Base-by-base conservation (phyloP, 768 basidiomycete genomes). In the Russula griseocarnosa region DNA sequence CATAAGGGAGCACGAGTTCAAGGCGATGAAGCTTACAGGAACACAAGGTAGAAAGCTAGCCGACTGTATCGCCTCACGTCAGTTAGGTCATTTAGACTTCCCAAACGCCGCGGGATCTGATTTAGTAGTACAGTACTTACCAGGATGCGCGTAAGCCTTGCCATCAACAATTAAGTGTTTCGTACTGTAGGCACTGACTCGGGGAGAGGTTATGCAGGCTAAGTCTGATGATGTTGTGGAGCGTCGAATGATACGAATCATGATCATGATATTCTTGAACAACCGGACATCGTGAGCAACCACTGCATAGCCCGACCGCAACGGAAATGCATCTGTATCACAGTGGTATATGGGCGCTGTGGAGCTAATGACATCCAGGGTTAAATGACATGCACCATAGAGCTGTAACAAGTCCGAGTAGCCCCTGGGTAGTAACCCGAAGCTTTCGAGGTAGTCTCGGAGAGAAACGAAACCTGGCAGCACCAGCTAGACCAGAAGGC, bases 181-280 rank as follows among this genome's bases (percentile, higher is more conserved):
- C 24, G 22, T 47, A 47, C n/a, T n/a, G n/a, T n/a, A 11, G 22
- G n/a, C 16, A 18, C 14, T 7, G 8, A 30, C 11, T 13, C 13
- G 34, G 2, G 30, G 22, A 30, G 26, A 55, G 24, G 46, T 59
- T 49, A 59, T 26, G 47, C 36, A 36, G 20, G 7, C n/a, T n/a
- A 18, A 13, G 38, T 58, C 52, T 49, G 26, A 60, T 64, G 16
- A 60, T 64, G 16, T 47, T 10, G 34, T 20, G 47, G 7, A 4
- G 13, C 8, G 13, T 46, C 14, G 32, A 22, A 36, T n/a, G 56
- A 36, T 34, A 54, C 14, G 20, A 28, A 28, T 22, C 36, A 20
- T 36, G 36, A 38, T 34, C 32, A 34, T 36, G 13, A 40, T 40
- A 40, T 18, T 22, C 14, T n/a, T 20, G 34, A 42, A 44, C 11